phyloP scores from a whole-genome alignment of 2,329 filamentous ascomycete genomes.

The Xylariaceae sp. region DNA sequence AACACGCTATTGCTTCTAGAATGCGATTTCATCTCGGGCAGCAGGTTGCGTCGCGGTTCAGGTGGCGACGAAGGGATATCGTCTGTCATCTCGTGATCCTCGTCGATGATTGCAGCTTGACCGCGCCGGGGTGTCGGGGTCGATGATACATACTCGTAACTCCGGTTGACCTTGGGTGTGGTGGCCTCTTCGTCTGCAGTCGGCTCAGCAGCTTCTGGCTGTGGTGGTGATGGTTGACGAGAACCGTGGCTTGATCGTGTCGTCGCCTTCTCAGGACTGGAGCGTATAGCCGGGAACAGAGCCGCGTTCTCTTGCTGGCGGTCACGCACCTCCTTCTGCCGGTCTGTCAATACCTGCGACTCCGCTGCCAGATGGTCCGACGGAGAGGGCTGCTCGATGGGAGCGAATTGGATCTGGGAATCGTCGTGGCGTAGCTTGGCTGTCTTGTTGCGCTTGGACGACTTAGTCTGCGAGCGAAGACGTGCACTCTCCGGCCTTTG shows the following conservation, averaged over 20 bases:
- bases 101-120: constrained; percentile 44
- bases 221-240: not conserved
- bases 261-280: constrained; percentile 38
- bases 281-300: constrained; percentile 65
- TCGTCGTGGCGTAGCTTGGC: constrained; percentile 69
- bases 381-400: constrained; percentile 58
- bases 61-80: constrained; percentile 56
- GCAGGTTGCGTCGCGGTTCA: constrained; percentile 48
- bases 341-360: constrained; percentile 73
- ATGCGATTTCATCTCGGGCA: constrained; percentile 49
- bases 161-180: constrained; percentile 43
- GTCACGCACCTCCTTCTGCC: constrained; percentile 73
- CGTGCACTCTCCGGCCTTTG: constrained; percentile 23
- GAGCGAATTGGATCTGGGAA: constrained; percentile 74
- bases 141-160: constrained; percentile 50
- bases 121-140: constrained; percentile 59
- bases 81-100: constrained; percentile 46
- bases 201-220: constrained; percentile 2
- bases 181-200: constrained; percentile 27
- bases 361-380: constrained; percentile 45
- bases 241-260: constrained; percentile 6
- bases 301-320: constrained; percentile 63
- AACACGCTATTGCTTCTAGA: constrained; percentile 39
- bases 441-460: constrained; percentile 38
- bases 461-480: constrained; percentile 24